phyloP scores from a whole-genome alignment of 352 stramenopile genomes.

The Stephanocyclus meneghinianus region DNA sequence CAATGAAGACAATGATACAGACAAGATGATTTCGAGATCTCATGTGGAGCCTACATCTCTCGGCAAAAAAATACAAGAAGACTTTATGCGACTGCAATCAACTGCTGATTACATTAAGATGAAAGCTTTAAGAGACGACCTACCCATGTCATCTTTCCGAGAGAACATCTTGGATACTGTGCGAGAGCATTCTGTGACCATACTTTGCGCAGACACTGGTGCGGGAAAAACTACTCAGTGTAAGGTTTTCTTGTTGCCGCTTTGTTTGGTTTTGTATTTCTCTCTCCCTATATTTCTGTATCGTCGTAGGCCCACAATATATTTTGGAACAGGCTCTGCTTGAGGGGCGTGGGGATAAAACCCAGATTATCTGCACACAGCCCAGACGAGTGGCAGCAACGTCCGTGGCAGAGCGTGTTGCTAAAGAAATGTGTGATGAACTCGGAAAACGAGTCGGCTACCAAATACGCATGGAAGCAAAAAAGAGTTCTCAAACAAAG shows the following conservation, averaged over 20 bases:
- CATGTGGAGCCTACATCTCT: neutral
- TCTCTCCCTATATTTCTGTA: neutral
- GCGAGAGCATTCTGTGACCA: conserved; percentile 49
- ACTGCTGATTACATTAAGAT: conserved; percentile 56
- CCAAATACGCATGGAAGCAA: conserved; percentile 99
- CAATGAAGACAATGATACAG: neutral
- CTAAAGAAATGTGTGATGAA: conserved; percentile 97
- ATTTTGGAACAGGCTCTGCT: conserved; percentile 91
- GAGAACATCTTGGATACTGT: conserved; percentile 56
- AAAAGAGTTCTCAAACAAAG: conserved; percentile 93
- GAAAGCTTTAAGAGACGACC: conserved; percentile 37
- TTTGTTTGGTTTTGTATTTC: neutral
- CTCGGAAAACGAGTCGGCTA: conserved; percentile 98
- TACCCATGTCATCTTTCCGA: conserved; percentile 63
- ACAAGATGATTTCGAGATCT: neutral
- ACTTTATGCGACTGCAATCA: conserved; percentile 48
- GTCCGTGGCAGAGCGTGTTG: conserved; percentile 97
- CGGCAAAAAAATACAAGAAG: conserved; percentile 39
- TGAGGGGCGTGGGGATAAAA: conserved; percentile 88
- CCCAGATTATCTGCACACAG: conserved; percentile 94
- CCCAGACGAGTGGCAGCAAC: conserved; percentile 85
- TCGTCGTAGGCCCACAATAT: conserved; percentile 86
- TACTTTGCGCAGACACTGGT: conserved; percentile 67
- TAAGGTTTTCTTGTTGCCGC: conserved; percentile 52
- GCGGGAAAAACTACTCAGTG: conserved; percentile 98